Conservation (phyloP, 768 basidiomycete species). For the Roridomyces roridus region DNA sequence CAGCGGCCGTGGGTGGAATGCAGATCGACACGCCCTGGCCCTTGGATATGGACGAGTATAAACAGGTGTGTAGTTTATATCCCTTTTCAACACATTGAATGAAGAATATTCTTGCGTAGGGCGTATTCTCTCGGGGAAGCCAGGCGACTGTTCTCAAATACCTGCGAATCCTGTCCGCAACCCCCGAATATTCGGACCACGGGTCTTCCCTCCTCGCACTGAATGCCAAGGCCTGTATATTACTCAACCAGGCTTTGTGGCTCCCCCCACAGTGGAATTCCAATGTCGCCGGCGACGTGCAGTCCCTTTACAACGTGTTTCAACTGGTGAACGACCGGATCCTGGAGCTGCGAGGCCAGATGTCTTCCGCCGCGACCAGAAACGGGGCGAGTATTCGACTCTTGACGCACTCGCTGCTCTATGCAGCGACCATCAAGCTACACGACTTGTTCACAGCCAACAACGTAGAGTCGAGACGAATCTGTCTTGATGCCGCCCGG, state of each 20-base stretch:
- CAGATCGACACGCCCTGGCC: slow-evolving; percentile 47
- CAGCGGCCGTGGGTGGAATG: slow-evolving; percentile 17
- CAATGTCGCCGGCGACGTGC: not conserved
- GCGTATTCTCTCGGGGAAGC: slow-evolving; percentile 29
- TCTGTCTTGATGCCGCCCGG: slow-evolving; percentile 28
- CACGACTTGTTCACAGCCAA: slow-evolving; percentile 34
- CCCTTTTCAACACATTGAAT: slow-evolving; percentile 11
- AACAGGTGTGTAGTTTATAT: slow-evolving; percentile 30
- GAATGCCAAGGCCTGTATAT: slow-evolving; percentile 24
- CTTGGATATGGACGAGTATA: slow-evolving; percentile 41
- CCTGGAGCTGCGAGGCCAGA: slow-evolving; percentile 26
- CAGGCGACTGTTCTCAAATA: slow-evolving; percentile 18
- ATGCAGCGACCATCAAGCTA: slow-evolving; percentile 44
- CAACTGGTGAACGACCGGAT: slow-evolving; percentile 28
- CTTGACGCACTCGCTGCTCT: slow-evolving; percentile 41
- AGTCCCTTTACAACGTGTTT: slow-evolving; percentile 16
- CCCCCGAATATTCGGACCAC: too few relatives aligned
- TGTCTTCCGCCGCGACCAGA: slow-evolving; percentile 14
- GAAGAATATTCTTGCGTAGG: slow-evolving; percentile 27
- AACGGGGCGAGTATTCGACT: slow-evolving; percentile 23
- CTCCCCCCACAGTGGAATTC: too few relatives aligned
- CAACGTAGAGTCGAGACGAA: slow-evolving; percentile 28
- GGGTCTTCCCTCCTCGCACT: too few relatives aligned
- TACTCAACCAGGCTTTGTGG: not conserved
- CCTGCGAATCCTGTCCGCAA: too few relatives aligned